Conservation (phyloP, 1,284 basidiomycete species). For the Psilocybe mexicana region DNA sequence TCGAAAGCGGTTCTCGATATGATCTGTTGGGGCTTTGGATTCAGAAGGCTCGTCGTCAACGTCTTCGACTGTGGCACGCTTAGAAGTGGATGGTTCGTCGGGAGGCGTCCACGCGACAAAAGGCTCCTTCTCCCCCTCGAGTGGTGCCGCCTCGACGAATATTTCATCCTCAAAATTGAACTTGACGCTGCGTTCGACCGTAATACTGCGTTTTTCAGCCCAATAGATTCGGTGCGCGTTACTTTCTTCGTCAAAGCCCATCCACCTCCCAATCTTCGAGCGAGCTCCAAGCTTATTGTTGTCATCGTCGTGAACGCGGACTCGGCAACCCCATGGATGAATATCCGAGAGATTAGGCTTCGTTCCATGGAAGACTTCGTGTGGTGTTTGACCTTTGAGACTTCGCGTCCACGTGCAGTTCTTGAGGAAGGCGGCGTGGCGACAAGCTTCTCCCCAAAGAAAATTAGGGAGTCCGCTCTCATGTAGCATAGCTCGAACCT, state of each 20-base stretch:
- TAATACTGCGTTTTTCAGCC: slow-evolving; percentile 18
- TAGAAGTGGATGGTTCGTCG: no score
- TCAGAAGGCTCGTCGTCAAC: no score
- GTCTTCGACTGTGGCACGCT: no score
- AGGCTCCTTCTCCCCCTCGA: slow-evolving; percentile 22
- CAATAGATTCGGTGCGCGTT: slow-evolving; percentile 25
- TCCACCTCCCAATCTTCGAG: slow-evolving; percentile 20
- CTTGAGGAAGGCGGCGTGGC: slow-evolving; percentile 3
- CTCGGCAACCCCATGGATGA: background rate
- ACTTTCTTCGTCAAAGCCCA: slow-evolving; percentile 23
- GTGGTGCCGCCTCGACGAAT: slow-evolving; percentile 11
- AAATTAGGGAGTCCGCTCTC: background rate
- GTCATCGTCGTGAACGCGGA: background rate
- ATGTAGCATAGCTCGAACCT: slow-evolving; percentile 2
- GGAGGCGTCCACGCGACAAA: no score
- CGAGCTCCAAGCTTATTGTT: background rate
- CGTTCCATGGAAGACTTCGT: background rate
- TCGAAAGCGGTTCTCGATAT: no score
- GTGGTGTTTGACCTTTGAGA: background rate
- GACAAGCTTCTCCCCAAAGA: slow-evolving; percentile 3
- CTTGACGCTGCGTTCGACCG: slow-evolving; percentile 11
- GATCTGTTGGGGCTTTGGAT: no score
- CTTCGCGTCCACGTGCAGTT: background rate
- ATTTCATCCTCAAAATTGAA: slow-evolving; percentile 17
- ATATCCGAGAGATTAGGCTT: background rate